Evolutionary conservation across 2,329 filamentous ascomycete genomes (phyloP).

Genomic region (Exutisphaerella laricina): DNA sequence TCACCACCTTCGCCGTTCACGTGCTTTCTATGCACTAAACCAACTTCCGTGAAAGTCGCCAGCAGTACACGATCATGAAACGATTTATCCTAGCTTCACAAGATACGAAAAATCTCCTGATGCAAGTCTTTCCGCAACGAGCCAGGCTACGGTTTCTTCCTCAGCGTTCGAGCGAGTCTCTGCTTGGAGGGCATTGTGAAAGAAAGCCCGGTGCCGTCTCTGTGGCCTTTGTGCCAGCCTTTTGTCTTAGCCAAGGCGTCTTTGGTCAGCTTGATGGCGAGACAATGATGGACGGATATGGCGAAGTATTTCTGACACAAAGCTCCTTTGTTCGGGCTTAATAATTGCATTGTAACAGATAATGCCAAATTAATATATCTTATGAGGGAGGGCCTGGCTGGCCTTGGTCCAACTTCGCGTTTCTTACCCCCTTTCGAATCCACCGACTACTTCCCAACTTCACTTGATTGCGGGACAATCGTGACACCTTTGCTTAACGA

Average conservation of each 20-base stretch:
- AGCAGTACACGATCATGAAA: constrained; percentile 7
- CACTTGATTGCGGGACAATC: constrained; percentile 4
- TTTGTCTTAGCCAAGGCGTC: constrained; percentile 5
- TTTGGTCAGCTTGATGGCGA: constrained; percentile 6
- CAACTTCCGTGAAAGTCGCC: constrained; percentile 9
- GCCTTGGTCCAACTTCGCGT: not conserved
- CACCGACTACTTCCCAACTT: not conserved
- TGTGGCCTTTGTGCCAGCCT: not conserved
- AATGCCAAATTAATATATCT: constrained; percentile 10
- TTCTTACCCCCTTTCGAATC: not conserved
- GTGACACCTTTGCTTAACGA: not conserved
- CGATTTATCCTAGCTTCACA: not conserved
- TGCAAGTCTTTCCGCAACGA: no score
- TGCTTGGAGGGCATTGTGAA: not conserved
- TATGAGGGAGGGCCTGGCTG: not conserved
- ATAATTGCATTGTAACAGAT: constrained; percentile 18
- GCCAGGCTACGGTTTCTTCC: no score
- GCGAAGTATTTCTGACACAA: constrained; percentile 6
- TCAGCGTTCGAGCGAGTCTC: constrained; percentile 12
- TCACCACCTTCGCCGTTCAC: constrained; percentile 44
- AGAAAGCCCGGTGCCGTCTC: not conserved
- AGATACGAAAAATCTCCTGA: no score
- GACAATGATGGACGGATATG: constrained; percentile 4
- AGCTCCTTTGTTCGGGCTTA: constrained; percentile 12
- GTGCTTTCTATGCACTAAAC: constrained; percentile 45